A percentile compares a stretch with the other conserved stretches of the same genome.
Conservation (phyloP, 2,329 filamentous ascomycete genomes). For the Didymellaceae sp. region DNA sequence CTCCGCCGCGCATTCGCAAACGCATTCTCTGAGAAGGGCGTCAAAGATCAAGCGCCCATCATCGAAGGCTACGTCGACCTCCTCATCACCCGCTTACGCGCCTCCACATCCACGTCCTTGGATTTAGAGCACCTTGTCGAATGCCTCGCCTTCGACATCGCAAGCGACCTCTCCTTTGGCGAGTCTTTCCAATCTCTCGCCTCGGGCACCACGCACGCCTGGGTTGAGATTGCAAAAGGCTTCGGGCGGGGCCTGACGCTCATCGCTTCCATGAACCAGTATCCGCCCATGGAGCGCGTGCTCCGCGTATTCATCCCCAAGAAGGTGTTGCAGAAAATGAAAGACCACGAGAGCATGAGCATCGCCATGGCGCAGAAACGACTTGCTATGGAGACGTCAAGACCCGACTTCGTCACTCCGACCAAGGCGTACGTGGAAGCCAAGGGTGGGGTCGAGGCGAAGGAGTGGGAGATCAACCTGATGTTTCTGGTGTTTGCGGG, state of each 20-base stretch:
- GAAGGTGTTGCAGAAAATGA: conserved; percentile 28
- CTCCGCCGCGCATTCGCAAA: conserved; percentile 35
- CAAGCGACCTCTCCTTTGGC: conserved; percentile 60
- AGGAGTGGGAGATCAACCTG: conserved; percentile 50
- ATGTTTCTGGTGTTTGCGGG: conserved; percentile 51
- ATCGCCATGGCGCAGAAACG: conserved; percentile 32
- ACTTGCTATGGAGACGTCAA: conserved; percentile 23
- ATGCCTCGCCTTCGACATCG: conserved; percentile 35
- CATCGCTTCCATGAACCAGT: conserved; percentile 37
- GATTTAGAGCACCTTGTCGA: conserved; percentile 29
- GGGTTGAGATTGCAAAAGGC: conserved; percentile 42
- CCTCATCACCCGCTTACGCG: conserved; percentile 27
- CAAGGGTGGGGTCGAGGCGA: conserved; percentile 23
- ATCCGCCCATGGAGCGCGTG: conserved; percentile 32
- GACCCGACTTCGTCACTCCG: conserved; percentile 39
- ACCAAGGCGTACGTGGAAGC: conserved; percentile 31
- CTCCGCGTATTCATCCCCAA: conserved; percentile 35
- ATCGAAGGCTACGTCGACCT: conserved; percentile 34
- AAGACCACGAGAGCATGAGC: conserved; percentile 34
- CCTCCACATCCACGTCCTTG: conserved; percentile 3
- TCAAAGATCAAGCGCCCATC: conserved; percentile 33
- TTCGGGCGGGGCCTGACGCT: conserved; percentile 40
- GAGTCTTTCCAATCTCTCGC: conserved; percentile 53
- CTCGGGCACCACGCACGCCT: conserved; percentile 46
- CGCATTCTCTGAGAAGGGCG: conserved; percentile 37